Base-by-base conservation (phyloP, 176 grass and related monocot genomes). In the Otatea glauca region DNA sequence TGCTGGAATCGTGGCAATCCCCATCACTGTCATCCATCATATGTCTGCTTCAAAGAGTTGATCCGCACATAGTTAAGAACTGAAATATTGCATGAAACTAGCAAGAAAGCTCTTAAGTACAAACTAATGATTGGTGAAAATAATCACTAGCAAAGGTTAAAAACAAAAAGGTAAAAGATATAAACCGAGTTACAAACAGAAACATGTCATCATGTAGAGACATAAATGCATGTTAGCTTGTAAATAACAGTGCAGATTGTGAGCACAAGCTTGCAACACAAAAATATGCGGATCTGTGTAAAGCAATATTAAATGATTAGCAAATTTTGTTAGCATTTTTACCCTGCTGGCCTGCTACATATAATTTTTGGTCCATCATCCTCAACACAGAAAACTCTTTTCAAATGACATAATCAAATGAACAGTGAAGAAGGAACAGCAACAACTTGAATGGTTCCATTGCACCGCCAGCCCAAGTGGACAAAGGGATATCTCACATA, bases 1-100 rank as follows among this genome's bases (percentile, higher is more conserved):
- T 88, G 69, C 72, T 91, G 21, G 82, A 91, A 81, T 91, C 90
- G 61, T 43, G 80, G 54, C 65, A 81, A 59, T 78, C 86, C 42
- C 56, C 82, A 43, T 85, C 86, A 74, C 77, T 88, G 61, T 77
- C 86, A 43, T 74, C 72, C n/a, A 83, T 74, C 59, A 54, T 66
- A 81, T 74, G 77, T 70, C 90, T 91, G 60, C 35, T 86, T 43
- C 18, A 77, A 71, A 49, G 49, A 20, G 32, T 72, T 65, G 16
- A 84, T 72, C 25, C 35, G 20, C 38, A 66, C 17, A 48, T 48
- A 76, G 25, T 75, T 59, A 70, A 67, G 37, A 81, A 81, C 44
- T 75, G 43, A 50, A 21, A 74, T 24, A 75, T 59, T 55, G 58
- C 29, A 56, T 16, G 47, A 21, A 48, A 48, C 27, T 27, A 60